These are phyloP conservation scores for Acidomyces sp. DNA, from an alignment of 495 filamentous ascomycete genomes.

Conservation along the genomic window DNA sequence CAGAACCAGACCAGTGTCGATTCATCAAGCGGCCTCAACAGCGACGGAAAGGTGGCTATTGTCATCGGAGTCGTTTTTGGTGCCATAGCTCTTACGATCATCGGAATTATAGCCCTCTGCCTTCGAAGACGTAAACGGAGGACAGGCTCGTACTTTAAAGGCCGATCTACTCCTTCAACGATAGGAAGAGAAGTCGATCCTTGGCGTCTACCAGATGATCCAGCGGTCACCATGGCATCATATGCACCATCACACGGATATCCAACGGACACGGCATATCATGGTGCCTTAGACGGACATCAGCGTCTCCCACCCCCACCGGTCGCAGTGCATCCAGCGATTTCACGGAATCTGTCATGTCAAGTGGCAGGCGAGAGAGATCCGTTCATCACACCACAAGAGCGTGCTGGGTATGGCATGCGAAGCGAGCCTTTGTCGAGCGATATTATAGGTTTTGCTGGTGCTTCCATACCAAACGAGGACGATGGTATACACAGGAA, in stretches of 20 bases:
- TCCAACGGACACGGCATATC: background rate
- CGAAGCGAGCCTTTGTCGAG: too few relatives aligned
- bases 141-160: conserved; percentile 13
- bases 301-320: conserved; percentile 4
- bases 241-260: conserved; percentile 1
- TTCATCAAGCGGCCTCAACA: background rate
- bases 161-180: conserved; percentile 4
- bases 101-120: conserved; percentile 9
- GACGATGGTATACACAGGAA: too few relatives aligned
- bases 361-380: conserved; percentile 8
- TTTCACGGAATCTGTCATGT: conserved; percentile 2
- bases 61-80: conserved; percentile 14
- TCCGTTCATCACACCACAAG: conserved; percentile 17
- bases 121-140: conserved; percentile 3
- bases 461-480: too few relatives aligned
- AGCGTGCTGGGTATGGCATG: too few relatives aligned
- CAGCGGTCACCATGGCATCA: background rate
- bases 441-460: too few relatives aligned
- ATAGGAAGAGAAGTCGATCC: conserved; percentile 7
- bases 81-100: conserved; percentile 4
- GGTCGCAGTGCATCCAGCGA: conserved; percentile 12
- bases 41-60: conserved; percentile 14
- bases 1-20: too few relatives aligned
- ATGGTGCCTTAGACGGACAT: conserved; percentile 2
- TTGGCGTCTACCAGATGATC: conserved; percentile 1